Evolutionary conservation across 805 yeast genomes (phyloP).

Genomic region (Cyberlindnera bimundalis): DNA sequence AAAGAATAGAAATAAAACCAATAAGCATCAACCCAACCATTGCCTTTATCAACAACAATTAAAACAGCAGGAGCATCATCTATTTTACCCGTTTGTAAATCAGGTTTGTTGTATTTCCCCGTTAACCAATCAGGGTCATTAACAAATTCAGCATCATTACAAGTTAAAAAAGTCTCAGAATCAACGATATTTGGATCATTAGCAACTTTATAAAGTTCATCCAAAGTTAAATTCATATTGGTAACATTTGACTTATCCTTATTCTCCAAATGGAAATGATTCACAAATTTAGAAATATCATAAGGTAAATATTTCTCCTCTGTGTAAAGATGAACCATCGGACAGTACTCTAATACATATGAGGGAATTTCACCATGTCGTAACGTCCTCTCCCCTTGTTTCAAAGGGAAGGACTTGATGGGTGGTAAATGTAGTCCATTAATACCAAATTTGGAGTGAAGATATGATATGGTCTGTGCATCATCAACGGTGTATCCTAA

Average conservation of each 20-base stretch:
- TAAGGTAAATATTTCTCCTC: slow-evolving; percentile 88
- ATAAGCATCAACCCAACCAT: slow-evolving; percentile 91
- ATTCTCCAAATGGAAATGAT: slow-evolving; percentile 57
- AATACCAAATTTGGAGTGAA: slow-evolving; percentile 6
- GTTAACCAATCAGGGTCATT: slow-evolving; percentile 83
- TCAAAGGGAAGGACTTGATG: slow-evolving; percentile 31
- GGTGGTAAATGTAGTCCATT: slow-evolving; percentile 33
- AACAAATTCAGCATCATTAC: slow-evolving; percentile 60
- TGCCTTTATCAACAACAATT: slow-evolving; percentile 86
- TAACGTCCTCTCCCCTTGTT: slow-evolving; percentile 35
- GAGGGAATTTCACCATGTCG: slow-evolving; percentile 56
- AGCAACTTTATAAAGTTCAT: slow-evolving; percentile 26
- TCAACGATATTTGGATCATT: slow-evolving; percentile 27
- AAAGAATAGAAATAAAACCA: slow-evolving; percentile 97
- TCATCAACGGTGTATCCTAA: slow-evolving; percentile 12
- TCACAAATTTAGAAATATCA: slow-evolving; percentile 67
- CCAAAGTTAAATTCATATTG: slow-evolving; percentile 31
- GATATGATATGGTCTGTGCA: slow-evolving; percentile 7
- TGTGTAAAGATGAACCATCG: slow-evolving; percentile 79
- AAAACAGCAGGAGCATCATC: slow-evolving; percentile 75
- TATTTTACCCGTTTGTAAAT: slow-evolving; percentile 65
- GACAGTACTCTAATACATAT: slow-evolving; percentile 63
- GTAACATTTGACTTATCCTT: slow-evolving; percentile 42
- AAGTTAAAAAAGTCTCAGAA: slow-evolving; percentile 50
- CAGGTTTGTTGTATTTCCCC: slow-evolving; percentile 66